Base-by-base conservation (phyloP, 805 yeast genomes). In the Priceomyces carsonii region DNA sequence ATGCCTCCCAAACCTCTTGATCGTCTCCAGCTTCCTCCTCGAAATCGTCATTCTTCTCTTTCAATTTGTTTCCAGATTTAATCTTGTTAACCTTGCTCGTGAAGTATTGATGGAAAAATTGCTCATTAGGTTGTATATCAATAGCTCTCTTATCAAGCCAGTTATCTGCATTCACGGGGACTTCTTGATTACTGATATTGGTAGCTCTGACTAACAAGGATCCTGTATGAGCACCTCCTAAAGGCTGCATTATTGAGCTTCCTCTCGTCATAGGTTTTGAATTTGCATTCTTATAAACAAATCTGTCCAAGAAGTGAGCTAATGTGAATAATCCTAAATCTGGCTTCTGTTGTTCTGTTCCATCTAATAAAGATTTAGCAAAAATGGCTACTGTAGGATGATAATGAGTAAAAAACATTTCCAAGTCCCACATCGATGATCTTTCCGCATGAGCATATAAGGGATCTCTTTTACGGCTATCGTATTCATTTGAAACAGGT, bases 231-330 rank as follows among this genome's bases (percentile, higher is more conserved):
- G 80, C 73, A 44, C 96, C 97, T 29, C 95, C 89, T 45, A 93
- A 71, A 33, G 99, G 98, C 70, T 93, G 99, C 98, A 93, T 93
- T 56, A 93, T 90, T 28, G 97, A 88, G 3, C 84, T 71, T 52
- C 98, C 98, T 57, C 85, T 81, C n/a, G 81, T 66, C 21, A 69
- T 59, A 13, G 80, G 71, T 60, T 83, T 85, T 50, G 79, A 83
- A 66, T 87, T 88, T 31, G 96, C 87, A 59, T 89, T 88, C 64
- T 87, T 84, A 69, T 93, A 93, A 25, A 93, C 96, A 64, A 95
- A 93, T 60, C 95, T 79, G 62, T 93, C 96, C 64, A 93, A 73
- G 78, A 93, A 93, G 61, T 89, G 97, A 14, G 85, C 72, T 44
- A 93, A 69, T 0, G 96, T 82, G 62, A 80, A 91, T 42, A 93